Evolutionary conservation across 2,329 filamentous ascomycete genomes (phyloP).

Genomic region (Madurella fahalii): DNA sequence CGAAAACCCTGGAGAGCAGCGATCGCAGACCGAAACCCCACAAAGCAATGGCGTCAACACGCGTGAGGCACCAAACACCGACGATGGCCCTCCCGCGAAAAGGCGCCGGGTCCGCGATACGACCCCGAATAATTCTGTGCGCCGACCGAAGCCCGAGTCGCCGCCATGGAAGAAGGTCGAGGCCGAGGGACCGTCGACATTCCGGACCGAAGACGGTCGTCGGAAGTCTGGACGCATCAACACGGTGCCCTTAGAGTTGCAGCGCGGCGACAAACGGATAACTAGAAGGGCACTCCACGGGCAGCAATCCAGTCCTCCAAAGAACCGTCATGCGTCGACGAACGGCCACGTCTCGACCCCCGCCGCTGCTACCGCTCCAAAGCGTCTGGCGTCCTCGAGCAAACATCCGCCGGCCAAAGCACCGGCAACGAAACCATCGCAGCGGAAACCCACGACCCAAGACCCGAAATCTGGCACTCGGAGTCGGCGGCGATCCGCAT

Average conservation of each 20-base stretch:
- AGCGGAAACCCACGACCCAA: slow-evolving; percentile 18
- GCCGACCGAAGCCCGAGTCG: slow-evolving; percentile 56
- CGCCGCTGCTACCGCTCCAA: slow-evolving; percentile 26
- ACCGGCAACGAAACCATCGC: slow-evolving; percentile 14
- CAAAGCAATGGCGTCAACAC: slow-evolving; percentile 12
- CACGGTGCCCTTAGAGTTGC: slow-evolving; percentile 49
- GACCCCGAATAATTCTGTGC: slow-evolving; percentile 33
- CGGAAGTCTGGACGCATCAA: slow-evolving; percentile 65
- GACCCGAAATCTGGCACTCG: slow-evolving; percentile 29
- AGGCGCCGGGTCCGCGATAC: slow-evolving; percentile 57
- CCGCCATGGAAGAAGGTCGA: slow-evolving; percentile 90
- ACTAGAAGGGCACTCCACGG: slow-evolving; percentile 44
- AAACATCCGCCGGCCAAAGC: slow-evolving; percentile 29
- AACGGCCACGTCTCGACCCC: slow-evolving; percentile 28
- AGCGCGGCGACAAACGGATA: slow-evolving; percentile 48
- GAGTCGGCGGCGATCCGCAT: slow-evolving; percentile 38
- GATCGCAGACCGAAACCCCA: slow-evolving; percentile 1
- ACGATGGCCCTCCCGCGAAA: slow-evolving; percentile 55
- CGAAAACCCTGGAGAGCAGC: neutral
- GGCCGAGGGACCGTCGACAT: slow-evolving; percentile 83
- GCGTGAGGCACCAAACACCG: slow-evolving; percentile 24
- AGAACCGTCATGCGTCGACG: slow-evolving; percentile 28
- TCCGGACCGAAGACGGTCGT: slow-evolving; percentile 69
- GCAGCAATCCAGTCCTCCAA: slow-evolving; percentile 33
- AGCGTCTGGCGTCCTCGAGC: slow-evolving; percentile 30